A percentile compares a stretch with the other conserved stretches of the same genome.
phyloP scores from a whole-genome alignment of 441 rosid genomes.

The Melastoma candidum region DNA sequence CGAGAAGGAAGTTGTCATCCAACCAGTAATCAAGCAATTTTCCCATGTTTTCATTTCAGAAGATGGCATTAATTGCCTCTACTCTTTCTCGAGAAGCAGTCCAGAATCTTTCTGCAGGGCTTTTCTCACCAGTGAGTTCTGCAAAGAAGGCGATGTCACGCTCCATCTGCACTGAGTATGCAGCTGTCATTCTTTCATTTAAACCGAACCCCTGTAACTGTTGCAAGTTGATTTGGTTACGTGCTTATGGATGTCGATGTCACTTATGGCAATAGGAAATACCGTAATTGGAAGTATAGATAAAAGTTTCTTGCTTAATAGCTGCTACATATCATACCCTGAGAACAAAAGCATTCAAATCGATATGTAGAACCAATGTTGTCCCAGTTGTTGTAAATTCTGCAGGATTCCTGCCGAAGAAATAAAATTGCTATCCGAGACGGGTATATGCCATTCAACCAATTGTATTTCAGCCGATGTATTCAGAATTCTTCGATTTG shows the following conservation, averaged over 20 bases:
- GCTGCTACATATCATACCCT: slow-evolving; percentile 24
- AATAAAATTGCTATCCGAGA: background rate
- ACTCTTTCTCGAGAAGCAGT: slow-evolving; percentile 52
- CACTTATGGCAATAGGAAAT: too few relatives aligned
- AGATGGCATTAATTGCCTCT: slow-evolving; percentile 43
- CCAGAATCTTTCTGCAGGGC: slow-evolving; percentile 30
- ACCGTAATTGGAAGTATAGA: too few relatives aligned
- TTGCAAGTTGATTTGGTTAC: background rate
- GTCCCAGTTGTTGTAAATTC: slow-evolving; percentile 52
- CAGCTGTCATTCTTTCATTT: background rate
- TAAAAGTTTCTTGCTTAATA: too few relatives aligned
- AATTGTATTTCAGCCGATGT: too few relatives aligned
- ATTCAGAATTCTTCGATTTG: too few relatives aligned
- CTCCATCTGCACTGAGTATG: slow-evolving; percentile 55
- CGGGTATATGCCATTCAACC: too few relatives aligned
- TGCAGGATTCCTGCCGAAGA: slow-evolving; percentile 39
- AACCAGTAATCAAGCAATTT: slow-evolving; percentile 92
- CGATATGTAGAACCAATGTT: slow-evolving; percentile 66
- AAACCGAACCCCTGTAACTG: background rate
- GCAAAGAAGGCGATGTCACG: slow-evolving; percentile 67
- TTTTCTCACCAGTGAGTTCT: slow-evolving; percentile 37
- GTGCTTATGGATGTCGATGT: slow-evolving; percentile 1
- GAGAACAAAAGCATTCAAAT: slow-evolving; percentile 42
- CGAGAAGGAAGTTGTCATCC: slow-evolving; percentile 12
- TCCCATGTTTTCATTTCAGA: slow-evolving; percentile 64